phyloP scores from a whole-genome alignment of 352 stramenopile species.

The Aphanomyces astaci region DNA sequence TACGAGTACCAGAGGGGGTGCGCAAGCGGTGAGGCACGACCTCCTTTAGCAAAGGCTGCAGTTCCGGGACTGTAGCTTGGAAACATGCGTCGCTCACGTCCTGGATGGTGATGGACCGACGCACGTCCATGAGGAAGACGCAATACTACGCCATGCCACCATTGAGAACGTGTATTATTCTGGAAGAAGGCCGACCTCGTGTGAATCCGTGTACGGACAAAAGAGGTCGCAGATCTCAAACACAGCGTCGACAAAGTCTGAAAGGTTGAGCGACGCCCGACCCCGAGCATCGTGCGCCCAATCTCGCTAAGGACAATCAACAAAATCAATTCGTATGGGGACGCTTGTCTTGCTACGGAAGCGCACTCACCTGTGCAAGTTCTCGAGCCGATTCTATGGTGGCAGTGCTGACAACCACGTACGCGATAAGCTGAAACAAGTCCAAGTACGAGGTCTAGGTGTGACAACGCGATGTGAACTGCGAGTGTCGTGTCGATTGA shows the following conservation, averaged over 20 bases:
- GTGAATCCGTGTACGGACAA: background rate
- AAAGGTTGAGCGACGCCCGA: background rate
- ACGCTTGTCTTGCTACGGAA: background rate
- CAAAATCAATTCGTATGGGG: background rate
- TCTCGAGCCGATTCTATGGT: background rate
- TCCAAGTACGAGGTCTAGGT: background rate
- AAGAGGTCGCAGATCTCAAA: slow-evolving; percentile 19
- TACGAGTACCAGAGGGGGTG: background rate
- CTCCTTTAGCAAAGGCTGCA: background rate
- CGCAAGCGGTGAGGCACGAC: background rate
- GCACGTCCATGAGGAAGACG: background rate
- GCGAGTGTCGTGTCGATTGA: no score
- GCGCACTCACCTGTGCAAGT: background rate
- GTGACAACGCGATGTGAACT: background rate
- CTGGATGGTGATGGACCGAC: background rate
- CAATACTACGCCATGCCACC: slow-evolving; percentile 8
- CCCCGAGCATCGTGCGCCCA: background rate
- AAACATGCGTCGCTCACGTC: background rate
- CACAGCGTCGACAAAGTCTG: slow-evolving; percentile 2
- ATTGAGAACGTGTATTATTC: no score
- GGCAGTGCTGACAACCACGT: background rate
- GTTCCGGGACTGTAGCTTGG: background rate
- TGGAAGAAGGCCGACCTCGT: background rate
- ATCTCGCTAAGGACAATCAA: background rate
- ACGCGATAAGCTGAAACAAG: slow-evolving; percentile 7